Percentiles rank a stretch among this genome's conserved stretches.
phyloP scores from a whole-genome alignment of 495 filamentous ascomycete species.

The Rusavskia elegans region DNA sequence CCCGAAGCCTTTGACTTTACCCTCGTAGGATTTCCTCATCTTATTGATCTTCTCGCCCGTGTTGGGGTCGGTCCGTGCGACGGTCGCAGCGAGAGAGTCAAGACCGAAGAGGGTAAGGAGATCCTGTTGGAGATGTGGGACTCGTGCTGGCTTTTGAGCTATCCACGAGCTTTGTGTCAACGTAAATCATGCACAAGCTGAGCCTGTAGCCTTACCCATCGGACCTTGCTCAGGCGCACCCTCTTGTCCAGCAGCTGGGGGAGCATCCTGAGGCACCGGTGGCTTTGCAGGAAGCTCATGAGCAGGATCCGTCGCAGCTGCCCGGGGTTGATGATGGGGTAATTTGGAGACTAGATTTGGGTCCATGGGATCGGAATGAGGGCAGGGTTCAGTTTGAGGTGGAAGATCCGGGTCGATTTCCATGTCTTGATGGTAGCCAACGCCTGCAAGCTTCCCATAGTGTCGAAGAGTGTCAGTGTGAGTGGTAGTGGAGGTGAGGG shows the following conservation, averaged over 20 bases:
- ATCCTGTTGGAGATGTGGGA: conserved; percentile 44
- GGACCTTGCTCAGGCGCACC: conserved; percentile 1
- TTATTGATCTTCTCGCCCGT: conserved; percentile 61
- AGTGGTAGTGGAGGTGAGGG: conserved; percentile 1
- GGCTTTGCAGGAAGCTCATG: neutral
- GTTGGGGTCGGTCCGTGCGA: conserved; percentile 45
- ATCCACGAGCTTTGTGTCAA: conserved; percentile 6
- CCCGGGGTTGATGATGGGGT: neutral
- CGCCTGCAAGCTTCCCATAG: conserved; percentile 12
- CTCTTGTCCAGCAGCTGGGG: conserved; percentile 2
- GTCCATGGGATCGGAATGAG: conserved; percentile 8
- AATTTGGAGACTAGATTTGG: conserved; percentile 2
- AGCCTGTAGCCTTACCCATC: conserved; percentile 12
- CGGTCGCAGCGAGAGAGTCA: conserved; percentile 41
- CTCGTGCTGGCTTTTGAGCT: conserved; percentile 6
- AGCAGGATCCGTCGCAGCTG: neutral
- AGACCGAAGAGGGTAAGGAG: conserved; percentile 49
- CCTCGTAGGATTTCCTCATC: conserved; percentile 59
- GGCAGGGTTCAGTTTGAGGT: conserved; percentile 3
- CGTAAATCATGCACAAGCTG: conserved; percentile 5
- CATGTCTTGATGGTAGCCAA: conserved; percentile 12
- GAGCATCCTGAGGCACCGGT: neutral
- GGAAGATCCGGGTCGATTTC: conserved; percentile 10
- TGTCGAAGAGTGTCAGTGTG: conserved; percentile 1
- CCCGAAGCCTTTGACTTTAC: conserved; percentile 44